Base-by-base conservation (phyloP, 2,329 filamentous ascomycete species). In the Plectosphaerella cucumerina region DNA sequence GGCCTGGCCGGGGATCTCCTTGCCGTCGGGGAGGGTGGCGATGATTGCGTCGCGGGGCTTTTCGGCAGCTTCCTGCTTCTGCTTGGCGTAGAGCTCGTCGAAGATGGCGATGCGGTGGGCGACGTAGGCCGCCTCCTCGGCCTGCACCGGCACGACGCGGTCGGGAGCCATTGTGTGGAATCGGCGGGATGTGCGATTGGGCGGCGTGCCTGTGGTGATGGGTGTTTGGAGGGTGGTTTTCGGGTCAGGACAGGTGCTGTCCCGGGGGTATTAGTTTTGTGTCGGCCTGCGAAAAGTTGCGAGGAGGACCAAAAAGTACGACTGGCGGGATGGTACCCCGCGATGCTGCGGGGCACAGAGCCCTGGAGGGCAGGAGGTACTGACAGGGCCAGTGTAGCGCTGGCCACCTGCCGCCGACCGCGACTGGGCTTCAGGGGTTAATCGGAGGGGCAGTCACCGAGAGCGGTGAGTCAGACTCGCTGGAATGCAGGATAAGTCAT, bases 11-110 rank as follows among this genome's bases (percentile, higher is more conserved):
- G 82, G 70, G 64, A 85, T 81, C 60, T 85, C 72, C 60, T 81
- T 84, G 57, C 89, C 89, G 69, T 90, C 85, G 58, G 81, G 82
- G 56, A 94, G 77, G 47, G 86, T 87, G 62, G 93, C 79, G 53
- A 78, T 82, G 68, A 93, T 93, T 57, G 84, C 77, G 63, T 89
- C 84, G 60, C 85, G 85, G 37, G 88, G 85, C 71, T 87, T 86
- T 61, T 71, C 69, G 58, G 84, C 78, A 57, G 90, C 73, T 66
- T 94, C 89, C 52, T 87, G 87, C 59, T 95, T 86, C 64, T 90
- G 84, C 67, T 88, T 82, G 58, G 89, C 85, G 80, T 95, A 95
- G 59, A 97, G 78, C 67, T 87, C 85, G 67, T 97, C 89, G 73
- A 97, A 97, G 47, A 97, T 76, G 49, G 87, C 82, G 63, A 97